Conservation (phyloP, 331 rosid species). For the Malus hybrid region DNA sequence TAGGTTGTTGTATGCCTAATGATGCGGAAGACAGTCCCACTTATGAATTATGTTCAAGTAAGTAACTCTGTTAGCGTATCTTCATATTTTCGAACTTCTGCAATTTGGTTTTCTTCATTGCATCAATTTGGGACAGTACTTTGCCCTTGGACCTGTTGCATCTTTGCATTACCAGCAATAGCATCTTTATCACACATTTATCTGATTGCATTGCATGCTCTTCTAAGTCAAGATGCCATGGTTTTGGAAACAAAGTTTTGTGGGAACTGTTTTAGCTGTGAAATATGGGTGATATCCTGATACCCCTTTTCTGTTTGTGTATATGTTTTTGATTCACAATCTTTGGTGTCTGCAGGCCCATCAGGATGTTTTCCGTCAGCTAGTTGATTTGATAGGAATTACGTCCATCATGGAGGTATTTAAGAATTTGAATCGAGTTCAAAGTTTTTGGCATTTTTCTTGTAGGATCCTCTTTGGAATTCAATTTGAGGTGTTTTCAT, state of each 20-base stretch:
- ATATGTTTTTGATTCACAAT: background rate
- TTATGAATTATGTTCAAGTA: slow-evolving; percentile 95
- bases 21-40: slow-evolving; percentile 87
- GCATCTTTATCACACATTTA: background rate
- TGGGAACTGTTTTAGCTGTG: background rate
- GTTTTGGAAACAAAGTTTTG: background rate
- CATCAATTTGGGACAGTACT: background rate
- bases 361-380: slow-evolving; percentile 74
- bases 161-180: background rate
- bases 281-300: background rate
- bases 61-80: slow-evolving; percentile 14
- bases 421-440: background rate
- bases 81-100: slow-evolving; percentile 5
- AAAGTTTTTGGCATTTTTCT: background rate
- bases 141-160: background rate
- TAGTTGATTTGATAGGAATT: slow-evolving; percentile 95
- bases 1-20: slow-evolving; percentile 95
- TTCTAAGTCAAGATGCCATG: background rate
- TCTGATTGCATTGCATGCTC: background rate
- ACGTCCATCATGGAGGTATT: slow-evolving; percentile 99
- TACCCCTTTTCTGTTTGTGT: background rate
- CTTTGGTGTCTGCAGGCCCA: slow-evolving; percentile 57
- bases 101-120: background rate
- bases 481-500: slow-evolving; percentile 22
- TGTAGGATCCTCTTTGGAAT: slow-evolving; percentile 6